Evolutionary conservation across 129 eudicot genomes (phyloP).

Genomic region (Solidago caesia): DNA sequence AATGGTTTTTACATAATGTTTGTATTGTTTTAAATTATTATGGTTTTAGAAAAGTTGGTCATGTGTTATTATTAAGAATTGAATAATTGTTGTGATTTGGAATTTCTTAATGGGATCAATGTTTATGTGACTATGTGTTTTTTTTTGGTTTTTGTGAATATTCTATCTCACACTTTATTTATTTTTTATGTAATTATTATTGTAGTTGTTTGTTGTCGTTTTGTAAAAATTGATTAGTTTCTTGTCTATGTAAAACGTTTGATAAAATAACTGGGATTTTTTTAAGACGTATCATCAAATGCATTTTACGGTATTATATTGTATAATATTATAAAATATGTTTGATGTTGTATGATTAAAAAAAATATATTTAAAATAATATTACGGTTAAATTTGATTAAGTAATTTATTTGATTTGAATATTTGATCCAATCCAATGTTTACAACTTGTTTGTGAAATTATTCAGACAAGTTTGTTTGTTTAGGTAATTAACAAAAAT

Average conservation of each 20-base stretch:
- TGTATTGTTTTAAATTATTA: neutral
- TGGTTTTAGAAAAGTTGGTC: neutral
- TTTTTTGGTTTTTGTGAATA: neutral
- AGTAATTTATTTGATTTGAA: neutral
- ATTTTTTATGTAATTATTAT: neutral
- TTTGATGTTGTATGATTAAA: too few species aligned
- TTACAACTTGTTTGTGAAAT: too few species aligned
- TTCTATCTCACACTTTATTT: neutral
- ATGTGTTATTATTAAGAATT: neutral
- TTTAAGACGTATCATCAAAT: too few species aligned
- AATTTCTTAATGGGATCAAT: conserved; percentile 12
- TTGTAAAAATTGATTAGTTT: neutral
- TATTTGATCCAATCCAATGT: neutral
- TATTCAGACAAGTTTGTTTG: too few species aligned
- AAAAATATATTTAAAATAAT: too few species aligned
- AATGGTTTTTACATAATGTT: neutral
- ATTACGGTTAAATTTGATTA: too few species aligned
- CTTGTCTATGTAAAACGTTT: neutral
- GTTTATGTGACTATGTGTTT: neutral
- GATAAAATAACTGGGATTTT: too few species aligned
- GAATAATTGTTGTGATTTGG: neutral
- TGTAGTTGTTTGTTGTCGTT: neutral
- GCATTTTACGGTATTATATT: too few species aligned
- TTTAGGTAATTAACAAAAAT: too few species aligned
- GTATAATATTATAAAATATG: too few species aligned